Evolutionary conservation across 2,329 filamentous ascomycete genomes (phyloP).

Genomic region (Aspergillus sp.): DNA sequence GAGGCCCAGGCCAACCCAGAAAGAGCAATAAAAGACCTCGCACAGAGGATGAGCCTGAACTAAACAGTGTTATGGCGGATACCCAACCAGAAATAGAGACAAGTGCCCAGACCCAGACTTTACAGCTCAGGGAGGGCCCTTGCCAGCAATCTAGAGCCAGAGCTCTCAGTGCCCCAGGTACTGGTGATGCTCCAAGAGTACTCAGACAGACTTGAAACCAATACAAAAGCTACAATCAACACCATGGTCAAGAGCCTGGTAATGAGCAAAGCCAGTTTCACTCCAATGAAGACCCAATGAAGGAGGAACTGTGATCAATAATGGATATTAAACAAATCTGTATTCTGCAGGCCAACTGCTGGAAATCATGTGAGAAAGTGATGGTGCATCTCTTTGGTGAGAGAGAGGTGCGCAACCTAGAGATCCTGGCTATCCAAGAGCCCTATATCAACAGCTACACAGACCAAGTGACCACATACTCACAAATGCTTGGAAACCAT

Average conservation of each 20-base stretch:
- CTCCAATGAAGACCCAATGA: not conserved
- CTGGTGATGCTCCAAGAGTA: not conserved
- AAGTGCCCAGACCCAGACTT: not conserved
- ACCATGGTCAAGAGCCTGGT: not conserved
- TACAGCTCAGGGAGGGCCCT: not conserved
- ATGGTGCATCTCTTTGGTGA: slow-evolving; percentile 5
- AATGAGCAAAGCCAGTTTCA: not conserved
- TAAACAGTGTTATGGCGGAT: not conserved
- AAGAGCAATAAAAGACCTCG: not conserved
- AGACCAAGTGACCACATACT: slow-evolving; percentile 4
- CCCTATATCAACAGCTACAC: slow-evolving; percentile 1
- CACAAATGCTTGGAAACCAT: slow-evolving; percentile 1
- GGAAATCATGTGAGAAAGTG: slow-evolving; percentile 3
- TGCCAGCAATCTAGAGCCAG: not conserved
- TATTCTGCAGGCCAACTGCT: slow-evolving; percentile 1
- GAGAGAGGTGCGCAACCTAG: slow-evolving; percentile 1
- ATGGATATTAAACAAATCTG: not conserved
- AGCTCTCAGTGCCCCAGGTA: not conserved
- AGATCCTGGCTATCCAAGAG: slow-evolving; percentile 6
- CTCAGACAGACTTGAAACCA: not conserved
- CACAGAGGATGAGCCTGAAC: not conserved
- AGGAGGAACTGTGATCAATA: not conserved
- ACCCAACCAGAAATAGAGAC: not conserved
- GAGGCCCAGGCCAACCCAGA: not conserved
- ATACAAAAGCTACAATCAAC: not conserved